These are phyloP conservation scores for Ettlia oleoabundans DNA, from an alignment of 139 green algal genomes.

Conservation along the genomic window DNA sequence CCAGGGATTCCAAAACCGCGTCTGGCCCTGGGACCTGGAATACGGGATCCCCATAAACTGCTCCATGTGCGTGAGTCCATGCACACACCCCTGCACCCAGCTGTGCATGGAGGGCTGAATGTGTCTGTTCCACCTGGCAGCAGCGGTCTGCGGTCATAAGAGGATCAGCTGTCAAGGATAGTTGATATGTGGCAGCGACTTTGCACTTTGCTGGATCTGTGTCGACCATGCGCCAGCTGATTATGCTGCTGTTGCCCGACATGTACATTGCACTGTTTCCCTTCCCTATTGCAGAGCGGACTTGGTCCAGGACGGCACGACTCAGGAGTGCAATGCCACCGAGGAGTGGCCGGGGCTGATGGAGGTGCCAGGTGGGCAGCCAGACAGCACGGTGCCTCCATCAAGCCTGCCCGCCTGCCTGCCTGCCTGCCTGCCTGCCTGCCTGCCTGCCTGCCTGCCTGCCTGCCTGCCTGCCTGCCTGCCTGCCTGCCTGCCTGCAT, in stretches of 20 bases:
- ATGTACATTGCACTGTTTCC: no score
- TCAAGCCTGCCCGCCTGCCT: background rate
- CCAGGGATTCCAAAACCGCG: slow-evolving; percentile 10
- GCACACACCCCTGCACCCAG: no score
- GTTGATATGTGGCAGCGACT: no score
- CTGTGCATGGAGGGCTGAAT: no score
- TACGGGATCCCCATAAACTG: slow-evolving; percentile 26
- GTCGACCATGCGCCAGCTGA: no score
- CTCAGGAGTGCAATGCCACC: background rate
- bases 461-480: background rate
- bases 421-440: background rate
- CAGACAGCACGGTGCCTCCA: no score
- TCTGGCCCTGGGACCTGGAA: slow-evolving; percentile 30
- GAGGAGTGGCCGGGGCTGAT: slow-evolving; percentile 16
- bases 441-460: no score
- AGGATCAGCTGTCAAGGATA: background rate
- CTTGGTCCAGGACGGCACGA: background rate
- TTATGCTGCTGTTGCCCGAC: background rate
- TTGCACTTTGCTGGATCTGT: no score
- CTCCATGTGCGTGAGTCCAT: background rate
- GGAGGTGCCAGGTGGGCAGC: slow-evolving; percentile 10
- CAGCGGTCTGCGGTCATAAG: background rate
- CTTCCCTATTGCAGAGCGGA: background rate
- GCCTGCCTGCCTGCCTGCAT: background rate
- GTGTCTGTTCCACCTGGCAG: background rate